Percentiles rank a stretch among this genome's conserved stretches.
These are phyloP conservation scores for Tolypocladium endophyticum DNA, from an alignment of 2,329 filamentous ascomycete genomes.

Conservation along the genomic window DNA sequence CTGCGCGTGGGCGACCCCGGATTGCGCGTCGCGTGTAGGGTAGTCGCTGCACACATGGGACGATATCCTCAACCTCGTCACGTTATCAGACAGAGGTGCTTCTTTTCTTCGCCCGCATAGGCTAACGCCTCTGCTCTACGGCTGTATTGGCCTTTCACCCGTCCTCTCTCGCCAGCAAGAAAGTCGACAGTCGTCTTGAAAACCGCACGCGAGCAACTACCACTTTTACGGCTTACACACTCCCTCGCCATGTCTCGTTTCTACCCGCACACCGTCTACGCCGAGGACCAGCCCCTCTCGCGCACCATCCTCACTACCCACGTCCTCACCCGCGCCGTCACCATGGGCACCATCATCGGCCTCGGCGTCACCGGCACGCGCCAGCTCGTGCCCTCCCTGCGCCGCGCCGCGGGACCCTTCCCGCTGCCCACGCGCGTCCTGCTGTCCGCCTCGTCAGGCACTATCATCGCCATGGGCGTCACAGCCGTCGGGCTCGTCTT, in stretches of 20 bases:
- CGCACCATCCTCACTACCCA: conserved; percentile 48
- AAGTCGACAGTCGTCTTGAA: background rate
- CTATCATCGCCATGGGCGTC: conserved; percentile 31
- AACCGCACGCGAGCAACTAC: background rate
- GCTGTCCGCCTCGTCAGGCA: conserved; percentile 32
- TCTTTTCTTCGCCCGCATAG: background rate
- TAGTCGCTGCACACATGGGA: background rate
- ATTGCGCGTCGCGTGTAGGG: background rate
- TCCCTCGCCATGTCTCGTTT: conserved; percentile 38
- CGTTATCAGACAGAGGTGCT: background rate
- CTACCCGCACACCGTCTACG: conserved; percentile 44
- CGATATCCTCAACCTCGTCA: background rate
- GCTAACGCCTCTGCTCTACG: background rate
- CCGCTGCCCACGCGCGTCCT: conserved; percentile 28
- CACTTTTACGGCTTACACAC: background rate
- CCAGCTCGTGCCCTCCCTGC: conserved; percentile 16
- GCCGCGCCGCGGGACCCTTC: conserved; percentile 14
- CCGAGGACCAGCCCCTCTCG: conserved; percentile 50
- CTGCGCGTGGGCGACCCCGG: background rate
- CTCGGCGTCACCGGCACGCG: conserved; percentile 25
- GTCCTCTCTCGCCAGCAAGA: background rate
- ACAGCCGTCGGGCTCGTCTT: conserved; percentile 30
- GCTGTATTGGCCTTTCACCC: background rate
- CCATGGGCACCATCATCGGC: conserved; percentile 40
- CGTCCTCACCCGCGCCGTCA: conserved; percentile 45